phyloP scores from a whole-genome alignment of 1,284 basidiomycete species.

The Puccinia polysora region DNA sequence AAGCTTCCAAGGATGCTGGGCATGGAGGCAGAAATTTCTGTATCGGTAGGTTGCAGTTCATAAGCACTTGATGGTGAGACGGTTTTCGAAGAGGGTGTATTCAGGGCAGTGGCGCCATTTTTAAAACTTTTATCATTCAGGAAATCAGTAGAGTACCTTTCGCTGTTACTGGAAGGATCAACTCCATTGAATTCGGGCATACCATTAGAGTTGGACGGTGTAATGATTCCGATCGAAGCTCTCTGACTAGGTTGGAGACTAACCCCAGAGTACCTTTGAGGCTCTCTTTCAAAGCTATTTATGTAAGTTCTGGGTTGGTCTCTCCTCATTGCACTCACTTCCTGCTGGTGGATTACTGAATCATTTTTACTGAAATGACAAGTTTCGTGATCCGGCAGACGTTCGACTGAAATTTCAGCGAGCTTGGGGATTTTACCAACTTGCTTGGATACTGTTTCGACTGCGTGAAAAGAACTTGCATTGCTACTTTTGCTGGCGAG shows the following conservation, averaged over 20 bases:
- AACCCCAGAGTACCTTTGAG: constrained; percentile 25
- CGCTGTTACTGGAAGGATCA: neutral
- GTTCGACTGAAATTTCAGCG: too few relatives aligned
- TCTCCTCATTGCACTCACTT: too few relatives aligned
- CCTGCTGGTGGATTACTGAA: too few relatives aligned
- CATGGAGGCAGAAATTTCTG: constrained; percentile 28
- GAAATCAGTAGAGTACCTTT: neutral
- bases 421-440: too few relatives aligned
- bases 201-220: constrained; percentile 23
- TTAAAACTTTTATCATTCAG: neutral
- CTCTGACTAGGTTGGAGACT: constrained; percentile 35
- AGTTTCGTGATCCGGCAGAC: neutral
- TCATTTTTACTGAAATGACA: constrained; percentile 5
- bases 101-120: neutral
- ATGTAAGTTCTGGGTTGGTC: constrained; percentile 8
- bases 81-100: neutral
- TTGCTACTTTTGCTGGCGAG: too few relatives aligned
- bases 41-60: constrained; percentile 6
- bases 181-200: constrained; percentile 7
- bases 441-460: too few relatives aligned
- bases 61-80: constrained; percentile 13
- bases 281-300: constrained; percentile 17
- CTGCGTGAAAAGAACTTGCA: too few relatives aligned
- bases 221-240: constrained; percentile 31
- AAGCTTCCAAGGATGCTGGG: constrained; percentile 22